phyloP scores from a whole-genome alignment of 306 rosid genomes.

The Cucurbita moschata region DNA sequence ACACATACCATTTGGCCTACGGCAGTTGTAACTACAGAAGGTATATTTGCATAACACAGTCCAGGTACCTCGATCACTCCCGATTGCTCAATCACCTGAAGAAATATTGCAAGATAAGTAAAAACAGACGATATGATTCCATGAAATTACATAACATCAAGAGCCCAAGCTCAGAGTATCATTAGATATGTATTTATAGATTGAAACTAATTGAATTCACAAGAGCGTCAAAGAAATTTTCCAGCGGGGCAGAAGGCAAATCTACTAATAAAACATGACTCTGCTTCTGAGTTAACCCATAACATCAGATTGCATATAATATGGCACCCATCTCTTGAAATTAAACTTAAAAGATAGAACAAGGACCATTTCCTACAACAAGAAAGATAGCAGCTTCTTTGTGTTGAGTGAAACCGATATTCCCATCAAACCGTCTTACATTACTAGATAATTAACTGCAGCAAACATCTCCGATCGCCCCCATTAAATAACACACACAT shows the following conservation, averaged over 20 bases:
- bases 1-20: conserved; percentile 76
- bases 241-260: background rate
- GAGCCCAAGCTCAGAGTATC: background rate
- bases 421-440: background rate
- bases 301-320: background rate
- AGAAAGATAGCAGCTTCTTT: background rate
- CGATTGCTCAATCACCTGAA: conserved; percentile 73
- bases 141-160: background rate
- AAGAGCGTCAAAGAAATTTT: background rate
- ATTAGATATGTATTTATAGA: background rate
- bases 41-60: conserved; percentile 26
- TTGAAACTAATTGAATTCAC: background rate
- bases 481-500: background rate
- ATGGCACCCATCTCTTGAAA: background rate
- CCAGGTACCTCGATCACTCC: conserved; percentile 57
- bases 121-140: background rate
- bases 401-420: background rate
- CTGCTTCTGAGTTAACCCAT: background rate
- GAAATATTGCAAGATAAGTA: background rate
- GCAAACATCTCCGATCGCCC: background rate
- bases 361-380: no score
- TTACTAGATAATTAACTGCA: background rate
- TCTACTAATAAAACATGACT: background rate
- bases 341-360: background rate
- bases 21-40: conserved; percentile 66